A percentile compares a stretch with the other conserved stretches of the same genome.
Conservation (phyloP, 352 stramenopile species). For the Achlya hypogyna region DNA sequence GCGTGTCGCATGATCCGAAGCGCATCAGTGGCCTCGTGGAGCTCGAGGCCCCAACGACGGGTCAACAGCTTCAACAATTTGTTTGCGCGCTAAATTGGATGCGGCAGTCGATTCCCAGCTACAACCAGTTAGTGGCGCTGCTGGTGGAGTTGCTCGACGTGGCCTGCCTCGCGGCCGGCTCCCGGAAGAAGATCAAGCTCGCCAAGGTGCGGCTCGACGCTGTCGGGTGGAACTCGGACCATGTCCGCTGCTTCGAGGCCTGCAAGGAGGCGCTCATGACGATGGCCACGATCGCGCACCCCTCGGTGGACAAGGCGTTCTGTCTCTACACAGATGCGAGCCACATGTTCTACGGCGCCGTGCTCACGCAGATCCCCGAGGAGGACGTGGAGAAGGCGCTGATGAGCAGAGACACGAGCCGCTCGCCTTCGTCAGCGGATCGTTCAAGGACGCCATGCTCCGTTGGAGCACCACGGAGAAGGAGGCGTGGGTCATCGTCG, state of each 20-base stretch:
- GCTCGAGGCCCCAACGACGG: not conserved
- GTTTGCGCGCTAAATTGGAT: constrained; percentile 30
- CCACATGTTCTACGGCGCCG: constrained; percentile 23
- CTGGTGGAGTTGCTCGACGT: constrained; percentile 20
- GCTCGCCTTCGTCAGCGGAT: constrained; percentile 24
- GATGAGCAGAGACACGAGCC: constrained; percentile 22
- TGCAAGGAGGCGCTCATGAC: constrained; percentile 14
- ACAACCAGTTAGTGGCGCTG: constrained; percentile 10
- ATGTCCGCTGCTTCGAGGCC: constrained; percentile 13
- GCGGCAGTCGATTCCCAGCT: constrained; percentile 27
- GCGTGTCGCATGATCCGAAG: constrained; percentile 12
- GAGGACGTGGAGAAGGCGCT: constrained; percentile 1
- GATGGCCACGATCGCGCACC: constrained; percentile 24
- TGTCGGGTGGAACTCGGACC: constrained; percentile 10
- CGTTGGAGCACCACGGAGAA: constrained; percentile 25
- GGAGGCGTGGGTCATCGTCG: constrained; percentile 24
- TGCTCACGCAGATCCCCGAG: constrained; percentile 17
- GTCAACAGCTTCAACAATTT: constrained; percentile 27
- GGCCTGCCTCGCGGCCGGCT: not conserved
- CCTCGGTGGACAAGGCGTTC: not conserved
- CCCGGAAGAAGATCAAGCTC: constrained; percentile 22
- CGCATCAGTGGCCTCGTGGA: constrained; percentile 10
- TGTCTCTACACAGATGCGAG: constrained; percentile 26
- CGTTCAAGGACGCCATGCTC: constrained; percentile 7
- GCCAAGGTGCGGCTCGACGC: constrained; percentile 8